phyloP scores from a whole-genome alignment of 441 rosid genomes.

The Metrosideros polymorpha region DNA sequence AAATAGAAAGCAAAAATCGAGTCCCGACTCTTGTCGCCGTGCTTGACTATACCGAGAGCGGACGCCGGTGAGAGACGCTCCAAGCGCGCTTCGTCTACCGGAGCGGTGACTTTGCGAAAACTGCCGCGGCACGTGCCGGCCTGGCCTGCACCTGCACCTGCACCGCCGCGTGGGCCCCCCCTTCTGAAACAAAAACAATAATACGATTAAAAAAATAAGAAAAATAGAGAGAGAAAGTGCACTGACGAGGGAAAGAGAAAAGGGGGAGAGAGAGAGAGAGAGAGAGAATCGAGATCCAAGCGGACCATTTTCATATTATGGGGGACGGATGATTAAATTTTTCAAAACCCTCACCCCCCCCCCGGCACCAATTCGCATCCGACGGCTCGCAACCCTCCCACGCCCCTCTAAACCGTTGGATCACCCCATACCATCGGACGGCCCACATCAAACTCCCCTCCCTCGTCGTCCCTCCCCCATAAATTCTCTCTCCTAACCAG shows the following conservation, averaged over 20 bases:
- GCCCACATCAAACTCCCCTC: conserved; percentile 26
- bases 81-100: background rate
- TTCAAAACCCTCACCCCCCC: background rate
- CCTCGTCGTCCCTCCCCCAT: conserved; percentile 15
- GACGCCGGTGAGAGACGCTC: background rate
- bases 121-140: conserved; percentile 55
- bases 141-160: conserved; percentile 14
- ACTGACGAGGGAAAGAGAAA: background rate
- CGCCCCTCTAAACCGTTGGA: background rate
- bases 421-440: conserved; percentile 36
- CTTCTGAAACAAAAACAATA: background rate
- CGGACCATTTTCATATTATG: background rate
- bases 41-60: background rate
- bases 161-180: background rate
- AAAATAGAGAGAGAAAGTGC: background rate
- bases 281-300: background rate
- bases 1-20: too few relatives aligned
- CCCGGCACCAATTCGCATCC: conserved; percentile 32
- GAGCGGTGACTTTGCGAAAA: background rate
- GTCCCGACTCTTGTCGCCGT: background rate
- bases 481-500: conserved; percentile 23
- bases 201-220: background rate
- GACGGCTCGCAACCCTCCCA: conserved; percentile 27
- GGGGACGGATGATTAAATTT: background rate
- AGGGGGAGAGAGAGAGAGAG: background rate